Conservation (phyloP, 352 stramenopile genomes). For the Peronospora farinosa region DNA sequence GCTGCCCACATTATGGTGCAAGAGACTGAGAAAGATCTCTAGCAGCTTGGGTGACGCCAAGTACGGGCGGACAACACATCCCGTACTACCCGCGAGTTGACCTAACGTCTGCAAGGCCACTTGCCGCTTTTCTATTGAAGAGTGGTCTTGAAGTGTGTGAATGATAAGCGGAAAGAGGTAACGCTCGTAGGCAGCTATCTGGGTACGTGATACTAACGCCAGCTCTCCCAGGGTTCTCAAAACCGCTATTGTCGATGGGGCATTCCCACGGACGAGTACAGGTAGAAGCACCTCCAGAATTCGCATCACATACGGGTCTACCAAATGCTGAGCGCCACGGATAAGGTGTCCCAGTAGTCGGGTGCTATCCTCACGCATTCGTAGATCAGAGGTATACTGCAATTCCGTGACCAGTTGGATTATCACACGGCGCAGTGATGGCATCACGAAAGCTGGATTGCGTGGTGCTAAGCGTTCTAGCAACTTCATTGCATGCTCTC, state of each 20-base stretch:
- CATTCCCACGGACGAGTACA: slow-evolving; percentile 84
- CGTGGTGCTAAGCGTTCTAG: slow-evolving; percentile 89
- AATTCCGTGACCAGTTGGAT: slow-evolving; percentile 94
- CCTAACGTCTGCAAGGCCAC: slow-evolving; percentile 94
- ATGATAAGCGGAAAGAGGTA: slow-evolving; percentile 95
- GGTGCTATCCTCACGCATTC: slow-evolving; percentile 86
- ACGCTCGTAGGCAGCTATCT: slow-evolving; percentile 91
- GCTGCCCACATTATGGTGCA: slow-evolving; percentile 86
- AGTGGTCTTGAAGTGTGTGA: slow-evolving; percentile 94
- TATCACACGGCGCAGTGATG: slow-evolving; percentile 90
- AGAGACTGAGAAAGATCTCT: slow-evolving; percentile 90
- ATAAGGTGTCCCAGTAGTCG: slow-evolving; percentile 82
- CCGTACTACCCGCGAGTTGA: slow-evolving; percentile 90
- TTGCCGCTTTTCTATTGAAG: slow-evolving; percentile 91
- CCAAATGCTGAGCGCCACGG: slow-evolving; percentile 74
- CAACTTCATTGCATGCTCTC: slow-evolving; percentile 88
- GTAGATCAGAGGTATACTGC: slow-evolving; percentile 84
- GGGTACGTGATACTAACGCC: slow-evolving; percentile 83
- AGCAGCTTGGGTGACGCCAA: slow-evolving; percentile 93
- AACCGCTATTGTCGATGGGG: slow-evolving; percentile 70
- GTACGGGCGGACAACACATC: slow-evolving; percentile 92
- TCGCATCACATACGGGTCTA: slow-evolving; percentile 78
- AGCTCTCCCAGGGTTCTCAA: slow-evolving; percentile 88
- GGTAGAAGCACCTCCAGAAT: slow-evolving; percentile 71
- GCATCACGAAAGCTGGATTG: slow-evolving; percentile 95